A percentile compares a stretch with the other conserved stretches of the same genome.
Conservation (phyloP, 257 asterid species). For the Asclepias syriaca region DNA sequence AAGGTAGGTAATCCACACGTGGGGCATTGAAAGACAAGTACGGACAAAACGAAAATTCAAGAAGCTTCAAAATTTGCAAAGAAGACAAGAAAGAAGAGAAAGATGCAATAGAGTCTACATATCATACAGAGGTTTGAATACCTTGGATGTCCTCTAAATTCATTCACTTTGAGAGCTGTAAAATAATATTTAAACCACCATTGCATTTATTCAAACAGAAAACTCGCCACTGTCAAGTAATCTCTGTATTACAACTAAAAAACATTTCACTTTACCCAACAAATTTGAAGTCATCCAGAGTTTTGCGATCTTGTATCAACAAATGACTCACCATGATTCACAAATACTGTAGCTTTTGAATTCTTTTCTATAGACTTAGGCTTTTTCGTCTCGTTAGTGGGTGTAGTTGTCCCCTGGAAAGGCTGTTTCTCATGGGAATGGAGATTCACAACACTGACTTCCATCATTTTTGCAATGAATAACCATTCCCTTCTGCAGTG, state of each 20-base stretch:
- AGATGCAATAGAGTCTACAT: not conserved
- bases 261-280: not conserved
- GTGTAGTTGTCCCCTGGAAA: conserved; percentile 31
- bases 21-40: not conserved
- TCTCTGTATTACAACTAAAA: not conserved
- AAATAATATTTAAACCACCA: not conserved
- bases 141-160: not conserved
- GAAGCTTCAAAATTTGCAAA: not conserved
- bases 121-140: not conserved
- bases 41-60: not conserved
- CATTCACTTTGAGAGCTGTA: not conserved
- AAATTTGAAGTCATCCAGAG: too few species aligned
- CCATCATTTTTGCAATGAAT: conserved; percentile 36
- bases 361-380: conserved; percentile 44
- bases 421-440: conserved; percentile 43
- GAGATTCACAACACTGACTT: conserved; percentile 38
- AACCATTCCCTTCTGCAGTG: conserved; percentile 45
- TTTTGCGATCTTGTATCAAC: not conserved
- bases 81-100: not conserved
- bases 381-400: conserved; percentile 25
- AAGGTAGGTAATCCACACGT: not conserved
- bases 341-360: conserved; percentile 33
- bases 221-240: not conserved
- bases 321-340: conserved; percentile 56
- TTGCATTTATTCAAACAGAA: not conserved